These are phyloP conservation scores for Capronia americana DNA, from an alignment of 2,329 filamentous ascomycete genomes.

Conservation along the genomic window DNA sequence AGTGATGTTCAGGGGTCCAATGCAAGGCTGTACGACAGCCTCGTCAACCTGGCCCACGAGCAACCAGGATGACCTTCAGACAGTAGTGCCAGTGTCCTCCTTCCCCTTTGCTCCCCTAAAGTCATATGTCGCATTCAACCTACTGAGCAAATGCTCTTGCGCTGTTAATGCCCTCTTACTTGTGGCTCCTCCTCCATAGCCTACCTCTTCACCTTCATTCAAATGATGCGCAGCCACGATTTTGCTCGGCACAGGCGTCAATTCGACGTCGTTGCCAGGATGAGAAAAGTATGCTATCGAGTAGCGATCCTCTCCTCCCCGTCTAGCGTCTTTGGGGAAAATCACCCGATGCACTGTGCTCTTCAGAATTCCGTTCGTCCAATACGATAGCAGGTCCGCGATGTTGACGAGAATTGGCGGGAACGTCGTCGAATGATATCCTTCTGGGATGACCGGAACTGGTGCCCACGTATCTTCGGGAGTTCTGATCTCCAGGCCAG, in stretches of 20 bases:
- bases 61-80: neutral
- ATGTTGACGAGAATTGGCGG: constrained; percentile 77
- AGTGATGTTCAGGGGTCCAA: neutral
- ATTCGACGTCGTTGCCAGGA: constrained; percentile 60
- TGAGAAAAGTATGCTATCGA: constrained; percentile 69
- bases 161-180: constrained; percentile 59
- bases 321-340: constrained; percentile 61
- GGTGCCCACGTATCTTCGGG: constrained; percentile 65
- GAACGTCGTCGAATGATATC: constrained; percentile 52
- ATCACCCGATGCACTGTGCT: constrained; percentile 90
- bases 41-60: neutral
- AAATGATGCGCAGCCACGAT: constrained; percentile 50
- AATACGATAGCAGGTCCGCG: constrained; percentile 78
- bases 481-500: constrained; percentile 82
- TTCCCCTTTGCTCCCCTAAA: constrained; percentile 41
- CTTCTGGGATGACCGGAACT: constrained; percentile 70
- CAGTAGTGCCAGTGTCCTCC: constrained; percentile 6
- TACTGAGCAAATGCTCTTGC: constrained; percentile 62
- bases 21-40: constrained; percentile 11
- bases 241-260: constrained; percentile 63
- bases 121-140: constrained; percentile 65
- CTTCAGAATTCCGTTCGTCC: constrained; percentile 86
- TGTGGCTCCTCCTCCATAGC: constrained; percentile 51
- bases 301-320: constrained; percentile 58
- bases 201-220: constrained; percentile 47